Base-by-base conservation (phyloP, 2,329 filamentous ascomycete genomes). In the Botrytis hyacinthi region DNA sequence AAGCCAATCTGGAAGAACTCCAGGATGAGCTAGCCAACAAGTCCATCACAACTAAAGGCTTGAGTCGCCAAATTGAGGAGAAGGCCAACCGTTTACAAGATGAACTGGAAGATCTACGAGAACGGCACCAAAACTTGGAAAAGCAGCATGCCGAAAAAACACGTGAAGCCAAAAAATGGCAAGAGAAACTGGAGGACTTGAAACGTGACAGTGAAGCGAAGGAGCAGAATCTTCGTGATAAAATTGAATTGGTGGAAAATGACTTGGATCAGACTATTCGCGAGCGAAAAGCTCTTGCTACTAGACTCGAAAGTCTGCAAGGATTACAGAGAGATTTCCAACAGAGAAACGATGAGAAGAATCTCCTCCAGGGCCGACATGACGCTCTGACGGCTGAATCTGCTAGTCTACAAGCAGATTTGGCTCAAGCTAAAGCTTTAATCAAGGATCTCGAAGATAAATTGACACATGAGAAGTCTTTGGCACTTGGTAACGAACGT, bases 1-100 rank as follows among this genome's bases (percentile, higher is more conserved):
- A 90, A 77, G 83, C 82, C 10, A 86, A 91, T 74, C 83, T 91
- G 26, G 86, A 90, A 77, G 89, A 91, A 78, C 85, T 94, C 37
- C 91, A 93, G 75, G 91, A 93, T 71, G 92, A 94, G 78, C 89
- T 94, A 87, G 87, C 91, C 35, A 91, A 95, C 82, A 94, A 94
- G 78, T 95, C 92, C 0, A 87, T 94, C 54, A 89, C 89, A 71
- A 92, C 91, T 20, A 94, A 92, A 80, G 92, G 91, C 3, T 85
- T 93, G 14, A 92, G 89, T 70, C 88, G 92, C 46, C 92, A 95
- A 81, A 86, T 93, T 29, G 92, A 95, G 78, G 91, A 93, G 77
- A 93, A 90, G 81, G 84, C 89, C 14, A 83, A 85, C 70, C 89
- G 89, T 46, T 83, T 95, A 16, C 91, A 94, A 77, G 84, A 87